These are phyloP conservation scores for Lachnellula suecica DNA, from an alignment of 2,329 filamentous ascomycete genomes.

Conservation along the genomic window DNA sequence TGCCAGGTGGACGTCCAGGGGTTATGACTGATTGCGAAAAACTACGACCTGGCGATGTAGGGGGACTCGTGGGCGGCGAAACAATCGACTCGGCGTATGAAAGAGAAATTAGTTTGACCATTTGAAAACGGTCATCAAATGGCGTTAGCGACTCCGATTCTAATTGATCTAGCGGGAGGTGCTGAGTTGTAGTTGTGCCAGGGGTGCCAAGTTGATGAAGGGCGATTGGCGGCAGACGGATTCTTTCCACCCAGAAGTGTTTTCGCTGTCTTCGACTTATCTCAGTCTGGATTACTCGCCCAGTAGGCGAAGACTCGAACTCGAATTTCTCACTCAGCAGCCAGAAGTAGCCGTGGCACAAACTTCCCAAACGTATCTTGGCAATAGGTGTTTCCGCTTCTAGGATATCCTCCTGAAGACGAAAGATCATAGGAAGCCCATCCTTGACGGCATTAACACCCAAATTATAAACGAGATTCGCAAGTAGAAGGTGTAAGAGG, in stretches of 20 bases:
- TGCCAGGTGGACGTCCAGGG: constrained; percentile 39
- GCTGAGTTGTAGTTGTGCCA: constrained; percentile 43
- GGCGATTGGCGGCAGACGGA: constrained; percentile 67
- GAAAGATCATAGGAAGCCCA: constrained; percentile 85
- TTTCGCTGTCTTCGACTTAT: constrained; percentile 72
- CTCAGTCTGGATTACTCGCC: constrained; percentile 71
- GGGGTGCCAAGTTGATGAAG: constrained; percentile 61
- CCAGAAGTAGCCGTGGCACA: constrained; percentile 91
- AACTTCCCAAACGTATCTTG: constrained; percentile 77
- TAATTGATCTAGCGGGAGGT: constrained; percentile 48
- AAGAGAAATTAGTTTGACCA: constrained; percentile 73
- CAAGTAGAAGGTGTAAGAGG: constrained; percentile 73
- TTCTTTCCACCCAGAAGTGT: constrained; percentile 74
- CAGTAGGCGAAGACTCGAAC: constrained; percentile 68
- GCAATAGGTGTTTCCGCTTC: constrained; percentile 62
- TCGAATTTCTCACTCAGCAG: constrained; percentile 74
- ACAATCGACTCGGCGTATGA: constrained; percentile 63
- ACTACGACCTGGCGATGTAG: constrained; percentile 65
- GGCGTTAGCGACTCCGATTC: constrained; percentile 67
- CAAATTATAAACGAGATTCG: constrained; percentile 70
- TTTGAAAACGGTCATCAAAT: constrained; percentile 69
- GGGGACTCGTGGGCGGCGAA: constrained; percentile 69
- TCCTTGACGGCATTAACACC: constrained; percentile 79
- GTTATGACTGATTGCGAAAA: constrained; percentile 62
- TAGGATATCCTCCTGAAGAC: constrained; percentile 81